phyloP scores from a whole-genome alignment of 257 asterid species.

The Penstemon barbatus region DNA sequence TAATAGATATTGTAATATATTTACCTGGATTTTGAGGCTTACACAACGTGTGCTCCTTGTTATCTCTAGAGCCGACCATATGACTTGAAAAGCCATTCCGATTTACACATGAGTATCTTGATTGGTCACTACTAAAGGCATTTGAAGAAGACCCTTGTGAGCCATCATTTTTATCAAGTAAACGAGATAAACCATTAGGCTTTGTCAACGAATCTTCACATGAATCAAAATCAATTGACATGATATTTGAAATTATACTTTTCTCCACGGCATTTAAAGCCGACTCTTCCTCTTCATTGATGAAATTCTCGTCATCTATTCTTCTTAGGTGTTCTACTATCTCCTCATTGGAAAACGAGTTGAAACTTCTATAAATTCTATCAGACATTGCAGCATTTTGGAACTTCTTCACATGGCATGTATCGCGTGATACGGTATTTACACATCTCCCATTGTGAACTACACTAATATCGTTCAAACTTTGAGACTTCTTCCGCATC shows the following conservation, averaged over 20 bases:
- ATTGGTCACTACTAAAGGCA: conserved; percentile 56
- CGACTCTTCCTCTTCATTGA: conserved; percentile 58
- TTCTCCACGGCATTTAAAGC: conserved; percentile 65
- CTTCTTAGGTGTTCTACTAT: conserved; percentile 92
- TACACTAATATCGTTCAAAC: conserved; percentile 44
- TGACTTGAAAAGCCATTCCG: conserved; percentile 59
- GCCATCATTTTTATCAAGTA: conserved; percentile 54
- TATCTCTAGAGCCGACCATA: conserved; percentile 53
- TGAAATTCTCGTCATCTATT: conserved; percentile 54
- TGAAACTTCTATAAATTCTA: conserved; percentile 74
- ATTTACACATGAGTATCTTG: conserved; percentile 54
- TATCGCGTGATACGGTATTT: conserved; percentile 58
- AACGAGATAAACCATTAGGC: conserved; percentile 52
- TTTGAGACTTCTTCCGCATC: conserved; percentile 44
- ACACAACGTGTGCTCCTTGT: conserved; percentile 56
- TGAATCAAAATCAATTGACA: conserved; percentile 82
- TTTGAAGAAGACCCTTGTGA: conserved; percentile 74
- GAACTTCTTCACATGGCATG: conserved; percentile 72
- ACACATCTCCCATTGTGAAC: conserved; percentile 52
- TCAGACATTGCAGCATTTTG: conserved; percentile 79
- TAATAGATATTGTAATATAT: not conserved
- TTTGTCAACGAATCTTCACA: conserved; percentile 57
- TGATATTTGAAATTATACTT: conserved; percentile 71
- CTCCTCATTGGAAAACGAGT: conserved; percentile 91
- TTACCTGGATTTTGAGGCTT: conserved; percentile 77